phyloP scores from a whole-genome alignment of 257 asterid species.

The Apocynum venetum region DNA sequence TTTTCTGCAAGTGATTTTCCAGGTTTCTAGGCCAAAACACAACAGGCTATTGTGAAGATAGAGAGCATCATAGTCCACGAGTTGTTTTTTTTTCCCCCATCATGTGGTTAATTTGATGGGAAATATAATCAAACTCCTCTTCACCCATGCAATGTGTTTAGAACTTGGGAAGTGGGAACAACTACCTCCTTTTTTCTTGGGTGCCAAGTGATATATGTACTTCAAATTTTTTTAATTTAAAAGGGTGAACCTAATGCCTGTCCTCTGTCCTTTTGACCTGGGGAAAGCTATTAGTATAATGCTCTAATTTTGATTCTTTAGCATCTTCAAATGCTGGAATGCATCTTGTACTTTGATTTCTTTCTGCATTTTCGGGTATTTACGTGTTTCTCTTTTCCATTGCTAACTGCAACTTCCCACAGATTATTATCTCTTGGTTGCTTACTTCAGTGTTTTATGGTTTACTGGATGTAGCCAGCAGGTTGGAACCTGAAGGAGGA shows the following conservation, averaged over 20 bases:
- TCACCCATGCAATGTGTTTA: background rate
- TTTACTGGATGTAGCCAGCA: slow-evolving; percentile 61
- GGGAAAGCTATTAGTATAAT: background rate
- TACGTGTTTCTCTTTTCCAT: background rate
- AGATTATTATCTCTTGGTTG: background rate
- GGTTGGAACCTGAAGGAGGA: slow-evolving; percentile 95
- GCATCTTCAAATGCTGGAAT: background rate
- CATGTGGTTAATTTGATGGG: background rate
- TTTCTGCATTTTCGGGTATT: background rate
- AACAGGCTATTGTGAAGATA: background rate
- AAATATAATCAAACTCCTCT: background rate
- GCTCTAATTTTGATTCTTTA: background rate
- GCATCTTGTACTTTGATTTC: background rate
- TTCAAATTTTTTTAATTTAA: too few relatives aligned
- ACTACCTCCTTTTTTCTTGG: background rate
- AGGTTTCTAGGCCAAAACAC: background rate
- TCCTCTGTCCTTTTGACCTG: background rate
- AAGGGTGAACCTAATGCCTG: too few relatives aligned
- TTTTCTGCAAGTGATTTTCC: background rate
- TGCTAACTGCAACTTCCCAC: background rate
- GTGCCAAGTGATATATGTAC: too few relatives aligned
- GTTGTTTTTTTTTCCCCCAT: background rate
- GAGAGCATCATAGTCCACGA: background rate
- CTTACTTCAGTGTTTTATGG: background rate
- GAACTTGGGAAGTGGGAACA: background rate